phyloP scores from a whole-genome alignment of 148 eudicot species.

The Chenopodium formosanum region DNA sequence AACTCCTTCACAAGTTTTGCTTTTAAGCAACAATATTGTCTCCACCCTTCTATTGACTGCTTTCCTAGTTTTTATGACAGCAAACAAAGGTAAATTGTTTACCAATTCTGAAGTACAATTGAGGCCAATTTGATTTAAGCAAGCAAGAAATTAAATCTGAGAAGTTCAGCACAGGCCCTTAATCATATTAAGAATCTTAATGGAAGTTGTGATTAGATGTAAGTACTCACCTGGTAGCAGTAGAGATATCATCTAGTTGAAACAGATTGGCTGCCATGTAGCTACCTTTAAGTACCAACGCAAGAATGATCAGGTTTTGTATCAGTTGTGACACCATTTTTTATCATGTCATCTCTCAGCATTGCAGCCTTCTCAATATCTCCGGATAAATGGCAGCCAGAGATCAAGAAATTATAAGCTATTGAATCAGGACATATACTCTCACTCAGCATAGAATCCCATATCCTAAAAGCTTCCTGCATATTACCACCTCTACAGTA shows the following conservation, averaged over 20 bases:
- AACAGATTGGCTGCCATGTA: not conserved
- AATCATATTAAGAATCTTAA: not conserved
- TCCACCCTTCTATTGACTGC: no score
- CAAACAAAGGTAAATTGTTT: no score
- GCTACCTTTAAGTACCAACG: not conserved
- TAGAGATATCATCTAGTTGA: not conserved
- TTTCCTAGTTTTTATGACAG: no score
- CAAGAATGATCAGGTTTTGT: slow-evolving; percentile 23
- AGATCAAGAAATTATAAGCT: slow-evolving; percentile 66
- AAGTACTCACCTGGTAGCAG: slow-evolving; percentile 17
- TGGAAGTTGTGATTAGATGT: not conserved
- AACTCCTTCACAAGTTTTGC: no score
- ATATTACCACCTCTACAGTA: slow-evolving; percentile 60
- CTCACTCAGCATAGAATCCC: slow-evolving; percentile 67
- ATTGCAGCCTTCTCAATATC: slow-evolving; percentile 58
- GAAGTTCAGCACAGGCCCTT: not conserved
- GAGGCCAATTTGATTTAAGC: not conserved
- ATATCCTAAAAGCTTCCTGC: slow-evolving; percentile 53
- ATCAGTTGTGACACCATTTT: slow-evolving; percentile 49
- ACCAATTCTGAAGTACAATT: no score
- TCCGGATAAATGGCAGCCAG: slow-evolving; percentile 69
- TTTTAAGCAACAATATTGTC: no score
- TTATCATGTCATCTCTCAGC: slow-evolving; percentile 61
- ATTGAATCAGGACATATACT: slow-evolving; percentile 67
- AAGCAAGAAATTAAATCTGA: not conserved